These are phyloP conservation scores for Sphaerulina populicola DNA, from an alignment of 2,329 filamentous ascomycete genomes.

Conservation along the genomic window DNA sequence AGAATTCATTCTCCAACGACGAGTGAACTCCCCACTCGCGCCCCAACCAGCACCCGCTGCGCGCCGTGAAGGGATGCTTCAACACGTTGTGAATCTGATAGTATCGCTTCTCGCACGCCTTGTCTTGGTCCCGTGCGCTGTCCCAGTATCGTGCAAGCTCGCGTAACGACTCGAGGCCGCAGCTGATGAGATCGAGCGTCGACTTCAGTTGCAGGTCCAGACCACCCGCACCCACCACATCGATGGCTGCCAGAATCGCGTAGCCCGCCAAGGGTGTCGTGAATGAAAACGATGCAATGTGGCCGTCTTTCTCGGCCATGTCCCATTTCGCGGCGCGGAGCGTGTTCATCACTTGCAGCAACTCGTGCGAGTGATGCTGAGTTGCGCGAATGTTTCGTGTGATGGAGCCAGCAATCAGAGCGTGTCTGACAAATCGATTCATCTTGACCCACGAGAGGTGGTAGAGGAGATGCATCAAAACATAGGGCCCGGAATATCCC, in stretches of 20 bases:
- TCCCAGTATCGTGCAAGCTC: slow-evolving; percentile 54
- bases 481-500: slow-evolving; percentile 51
- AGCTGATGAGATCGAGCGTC: slow-evolving; percentile 48
- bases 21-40: slow-evolving; percentile 30
- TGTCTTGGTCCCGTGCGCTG: slow-evolving; percentile 46
- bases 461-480: slow-evolving; percentile 60
- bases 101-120: slow-evolving; percentile 43
- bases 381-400: slow-evolving; percentile 44
- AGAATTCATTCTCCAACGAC: slow-evolving; percentile 28
- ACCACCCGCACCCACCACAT: slow-evolving; percentile 57
- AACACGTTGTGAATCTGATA: slow-evolving; percentile 38
- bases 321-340: slow-evolving; percentile 20
- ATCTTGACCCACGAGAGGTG: slow-evolving; percentile 57
- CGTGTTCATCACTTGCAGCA: slow-evolving; percentile 38
- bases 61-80: slow-evolving; percentile 33
- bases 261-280: slow-evolving; percentile 51
- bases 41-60: slow-evolving; percentile 31
- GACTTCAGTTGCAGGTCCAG: slow-evolving; percentile 44
- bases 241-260: slow-evolving; percentile 55
- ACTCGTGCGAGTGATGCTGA: slow-evolving; percentile 45
- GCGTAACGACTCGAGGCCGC: slow-evolving; percentile 48
- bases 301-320: slow-evolving; percentile 16
- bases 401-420: slow-evolving; percentile 38
- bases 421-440: slow-evolving; percentile 51
- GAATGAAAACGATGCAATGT: slow-evolving; percentile 41